Conservation (phyloP, 495 filamentous ascomycete genomes). For the Gamarada debralockiae region DNA sequence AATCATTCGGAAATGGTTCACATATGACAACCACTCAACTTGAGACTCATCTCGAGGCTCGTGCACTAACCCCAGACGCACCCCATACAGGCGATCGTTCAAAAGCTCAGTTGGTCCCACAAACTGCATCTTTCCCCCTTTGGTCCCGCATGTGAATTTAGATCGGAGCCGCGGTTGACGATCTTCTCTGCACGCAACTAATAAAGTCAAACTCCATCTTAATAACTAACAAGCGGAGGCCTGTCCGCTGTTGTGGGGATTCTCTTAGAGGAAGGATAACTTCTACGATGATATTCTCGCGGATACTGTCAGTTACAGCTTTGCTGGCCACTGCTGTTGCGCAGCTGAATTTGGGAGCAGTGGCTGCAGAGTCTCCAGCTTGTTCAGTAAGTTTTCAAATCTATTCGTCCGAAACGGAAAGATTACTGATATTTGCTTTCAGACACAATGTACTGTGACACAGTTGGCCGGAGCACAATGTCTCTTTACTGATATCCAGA, state of each 20-base stretch:
- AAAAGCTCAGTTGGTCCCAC: neutral
- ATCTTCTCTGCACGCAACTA: neutral
- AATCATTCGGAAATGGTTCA: too few relatives aligned
- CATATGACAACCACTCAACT: too few relatives aligned
- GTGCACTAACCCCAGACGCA: too few relatives aligned
- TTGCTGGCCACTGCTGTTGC: neutral
- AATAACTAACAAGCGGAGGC: neutral
- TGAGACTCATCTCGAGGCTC: too few relatives aligned
- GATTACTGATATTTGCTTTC: neutral
- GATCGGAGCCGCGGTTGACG: neutral
- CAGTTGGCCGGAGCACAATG: neutral
- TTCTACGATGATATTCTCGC: neutral
- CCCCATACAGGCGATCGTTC: neutral
- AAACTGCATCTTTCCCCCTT: neutral
- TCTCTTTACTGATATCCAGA: neutral
- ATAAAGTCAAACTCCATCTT: neutral
- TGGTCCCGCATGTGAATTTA: too few relatives aligned
- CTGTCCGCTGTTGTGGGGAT: neutral
- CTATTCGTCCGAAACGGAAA: neutral
- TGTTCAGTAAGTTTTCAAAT: neutral
- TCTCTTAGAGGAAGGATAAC: neutral
- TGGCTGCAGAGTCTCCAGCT: neutral
- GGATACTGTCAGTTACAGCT: neutral
- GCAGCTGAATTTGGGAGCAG: neutral
- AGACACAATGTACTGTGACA: constrained; percentile 1